A percentile compares a stretch with the other conserved stretches of the same genome.
phyloP scores from a whole-genome alignment of 768 basidiomycete species.

The Boletellus sp. region DNA sequence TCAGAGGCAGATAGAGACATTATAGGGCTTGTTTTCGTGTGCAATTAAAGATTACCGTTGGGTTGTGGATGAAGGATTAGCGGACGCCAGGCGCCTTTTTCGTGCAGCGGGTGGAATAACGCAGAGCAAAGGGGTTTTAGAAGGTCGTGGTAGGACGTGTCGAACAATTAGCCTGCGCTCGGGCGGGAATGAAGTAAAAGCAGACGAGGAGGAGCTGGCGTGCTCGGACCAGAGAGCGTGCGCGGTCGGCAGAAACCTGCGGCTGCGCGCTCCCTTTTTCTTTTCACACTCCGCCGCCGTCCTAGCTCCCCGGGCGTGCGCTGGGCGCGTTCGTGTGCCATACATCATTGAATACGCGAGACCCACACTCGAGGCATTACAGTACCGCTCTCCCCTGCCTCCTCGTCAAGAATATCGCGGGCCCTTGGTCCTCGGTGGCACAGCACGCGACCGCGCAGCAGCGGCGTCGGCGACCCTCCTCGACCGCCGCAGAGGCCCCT shows the following conservation, averaged over 20 bases:
- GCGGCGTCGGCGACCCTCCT: conserved; percentile 63
- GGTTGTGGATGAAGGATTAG: conserved; percentile 35
- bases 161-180: conserved; percentile 32
- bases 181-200: conserved; percentile 27
- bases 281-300: conserved; percentile 34
- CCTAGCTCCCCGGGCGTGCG: too few species aligned
- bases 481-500: conserved; percentile 41
- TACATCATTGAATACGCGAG: conserved; percentile 25
- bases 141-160: conserved; percentile 26
- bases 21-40: conserved; percentile 56
- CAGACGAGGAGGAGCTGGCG: conserved; percentile 30
- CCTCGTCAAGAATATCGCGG: conserved; percentile 28
- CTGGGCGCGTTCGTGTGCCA: too few species aligned
- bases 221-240: conserved; percentile 35
- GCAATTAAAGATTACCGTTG: conserved; percentile 78
- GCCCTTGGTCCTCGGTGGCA: conserved; percentile 29
- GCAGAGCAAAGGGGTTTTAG: conserved; percentile 17
- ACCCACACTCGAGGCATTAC: too few species aligned
- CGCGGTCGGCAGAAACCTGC: conserved; percentile 33
- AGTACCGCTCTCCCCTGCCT: too few species aligned
- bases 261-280: conserved; percentile 26
- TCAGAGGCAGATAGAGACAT: conserved; percentile 90
- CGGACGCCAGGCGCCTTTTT: conserved; percentile 31
- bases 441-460: conserved; percentile 46
- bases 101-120: conserved; percentile 29